A percentile compares a stretch with the other conserved stretches of the same genome.
Evolutionary conservation across 306 rosid genomes (phyloP).

Genomic region (Rosa chinensis): DNA sequence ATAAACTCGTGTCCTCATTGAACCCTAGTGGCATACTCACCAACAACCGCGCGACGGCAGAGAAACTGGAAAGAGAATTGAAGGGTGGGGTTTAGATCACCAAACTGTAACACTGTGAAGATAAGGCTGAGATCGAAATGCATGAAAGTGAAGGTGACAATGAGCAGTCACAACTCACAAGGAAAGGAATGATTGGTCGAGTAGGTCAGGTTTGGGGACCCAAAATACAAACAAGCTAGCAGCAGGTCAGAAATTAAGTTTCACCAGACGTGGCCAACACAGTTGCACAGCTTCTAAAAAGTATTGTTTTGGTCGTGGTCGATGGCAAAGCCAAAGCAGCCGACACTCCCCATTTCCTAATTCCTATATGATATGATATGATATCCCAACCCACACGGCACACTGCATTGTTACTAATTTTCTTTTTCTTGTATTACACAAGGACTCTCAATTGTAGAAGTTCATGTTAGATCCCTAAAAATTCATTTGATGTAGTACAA

Average conservation of each 20-base stretch:
- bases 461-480: too few relatives aligned
- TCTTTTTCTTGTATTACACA: neutral
- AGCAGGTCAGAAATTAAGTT: neutral
- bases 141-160: neutral
- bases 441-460: too few relatives aligned
- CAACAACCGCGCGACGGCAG: neutral
- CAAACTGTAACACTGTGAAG: neutral
- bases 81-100: neutral
- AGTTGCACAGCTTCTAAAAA: neutral
- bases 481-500: too few relatives aligned
- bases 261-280: conserved; percentile 1
- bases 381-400: neutral
- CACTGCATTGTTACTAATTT: neutral
- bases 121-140: neutral
- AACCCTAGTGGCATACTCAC: neutral
- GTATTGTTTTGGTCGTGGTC: conserved; percentile 20
- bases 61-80: neutral
- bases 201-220: neutral
- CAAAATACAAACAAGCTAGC: neutral
- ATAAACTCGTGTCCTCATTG: neutral
- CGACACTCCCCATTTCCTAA: conserved; percentile 16
- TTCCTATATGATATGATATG: neutral
- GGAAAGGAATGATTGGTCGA: neutral
- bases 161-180: neutral
- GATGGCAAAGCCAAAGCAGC: conserved; percentile 6